Evolutionary conservation across 352 stramenopile species (phyloP).

Genomic region (Phytophthora fragariaefolia): DNA sequence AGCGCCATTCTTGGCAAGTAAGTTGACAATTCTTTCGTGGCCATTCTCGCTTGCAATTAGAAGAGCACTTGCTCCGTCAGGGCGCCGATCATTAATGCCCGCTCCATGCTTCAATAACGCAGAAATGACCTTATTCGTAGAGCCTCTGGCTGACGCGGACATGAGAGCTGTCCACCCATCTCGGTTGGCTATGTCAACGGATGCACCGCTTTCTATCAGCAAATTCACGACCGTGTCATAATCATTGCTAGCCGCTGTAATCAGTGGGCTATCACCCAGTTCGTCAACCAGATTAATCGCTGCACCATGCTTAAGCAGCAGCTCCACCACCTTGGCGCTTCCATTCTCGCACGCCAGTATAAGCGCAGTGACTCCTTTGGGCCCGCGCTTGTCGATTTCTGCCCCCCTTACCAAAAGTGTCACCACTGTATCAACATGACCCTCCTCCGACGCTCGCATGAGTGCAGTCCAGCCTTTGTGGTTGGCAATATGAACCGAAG

Average conservation of each 20-base stretch:
- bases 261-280: neutral
- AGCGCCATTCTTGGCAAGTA: neutral
- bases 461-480: constrained; percentile 7
- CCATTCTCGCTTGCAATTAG: neutral
- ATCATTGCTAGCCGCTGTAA: constrained; percentile 1
- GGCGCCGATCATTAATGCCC: neutral
- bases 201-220: neutral
- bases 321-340: neutral
- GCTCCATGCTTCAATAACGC: neutral
- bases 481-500: neutral
- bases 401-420: neutral
- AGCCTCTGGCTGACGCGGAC: neutral
- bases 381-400: neutral
- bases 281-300: constrained; percentile 12
- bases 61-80: neutral
- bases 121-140: constrained; percentile 1
- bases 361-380: neutral
- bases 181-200: neutral
- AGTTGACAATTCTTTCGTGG: neutral
- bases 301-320: neutral
- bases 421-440: neutral
- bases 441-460: constrained; percentile 1
- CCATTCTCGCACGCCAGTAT: neutral
- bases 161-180: constrained; percentile 4
- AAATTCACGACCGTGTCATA: constrained; percentile 1